Evolutionary conservation across 495 filamentous ascomycete species (phyloP), one percentile per base, ranked within the genome.

Genomic region (Podospora australis): DNA sequence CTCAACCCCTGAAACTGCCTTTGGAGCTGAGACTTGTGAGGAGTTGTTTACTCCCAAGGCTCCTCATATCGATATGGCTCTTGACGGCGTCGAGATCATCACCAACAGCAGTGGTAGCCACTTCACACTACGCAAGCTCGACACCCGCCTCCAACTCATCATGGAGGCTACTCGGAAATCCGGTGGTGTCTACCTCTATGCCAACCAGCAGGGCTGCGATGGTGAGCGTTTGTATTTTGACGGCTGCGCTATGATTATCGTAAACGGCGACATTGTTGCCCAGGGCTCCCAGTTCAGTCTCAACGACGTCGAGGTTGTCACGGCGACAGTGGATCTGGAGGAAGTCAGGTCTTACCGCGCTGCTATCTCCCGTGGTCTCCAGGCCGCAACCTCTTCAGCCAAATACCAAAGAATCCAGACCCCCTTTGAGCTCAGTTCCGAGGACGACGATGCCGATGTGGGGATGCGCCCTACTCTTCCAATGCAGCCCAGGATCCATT

Each of bases 251-350:
- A 81, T 90, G 78, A 86, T 92, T 49, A 71, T 89, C 4, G 69
- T 83, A 38, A 90, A 90, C 47, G 87, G 85, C 24, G 68, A 81
- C 13, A 48, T 62, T 26, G 52, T 90, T 5, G 87, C 78, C 3
- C 84, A 86, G 65, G 80, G 77, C 21, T 77, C 77, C 2, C 86
- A 88, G 58, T 94, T 90, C 65, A 80, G 73, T 6, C 64, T 95
- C 13, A 77, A 80, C 21, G 88, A 92, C 49, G 85, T 92, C n/a
- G 88, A 94, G 57, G 86, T 95, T 10, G 67, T 87, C 26, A 87
- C 82, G 2, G 88, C 89, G 6, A 88, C 84, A 2, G 74, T 90
- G 3, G 88, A 94, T 49, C 73, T 95, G 3, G 87, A 91, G 58
- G 82, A 87, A 48, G 84, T 91, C 4, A 61, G 83, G 14, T 63